Base-by-base conservation (phyloP, 331 rosid genomes). In the Ulmus americana region DNA sequence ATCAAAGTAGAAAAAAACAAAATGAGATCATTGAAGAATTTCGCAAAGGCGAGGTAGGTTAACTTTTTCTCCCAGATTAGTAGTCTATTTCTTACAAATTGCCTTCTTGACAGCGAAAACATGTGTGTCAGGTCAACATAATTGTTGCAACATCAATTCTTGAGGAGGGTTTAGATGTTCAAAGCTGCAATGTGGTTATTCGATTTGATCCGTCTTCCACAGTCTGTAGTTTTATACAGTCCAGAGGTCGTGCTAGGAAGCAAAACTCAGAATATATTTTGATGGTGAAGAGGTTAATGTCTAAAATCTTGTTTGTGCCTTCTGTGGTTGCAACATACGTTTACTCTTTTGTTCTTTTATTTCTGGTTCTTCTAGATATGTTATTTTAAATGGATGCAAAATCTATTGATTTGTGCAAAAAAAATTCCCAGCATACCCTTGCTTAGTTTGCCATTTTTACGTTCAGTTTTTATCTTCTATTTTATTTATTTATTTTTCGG, bases 61-160 rank as follows among this genome's bases (percentile, higher is more conserved):
- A 14, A 39, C 71, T 41, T 67, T 63, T 14, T 52, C 42, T 22
- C 45, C 5, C 40, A 63, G 43, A 13, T 46, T 71, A 40, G 59
- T 35, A 6, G 55, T 60, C 45, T 42, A 59, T 59, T 68, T 63
- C 18, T 50, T 43, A 13, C 39, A 35, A 44, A 48, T 59, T 55
- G 13, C 63, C 44, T 10, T 69, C 58, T 71, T 53, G 73, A 74
- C 43, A 39, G 18, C 35, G 66, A 57, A 39, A 70, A 51, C 38
- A 16, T 28, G 14, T 83, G 16, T 73, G 69, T 48, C 69, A 91
- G 97, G 88, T 84, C 42, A 92, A 92, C 69, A 60, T 92, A 70
- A 81, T 92, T 71, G 95, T 92, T 72, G 96, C 97, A 71, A 92
- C 97, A 13, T 92, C 97, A 54, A 92, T 88, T 77, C 96, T 92